Evolutionary conservation across 202 grass and related monocot genomes (phyloP), one percentile per base, ranked within the genome.

Genomic region (Brachypodium distachyon): DNA sequence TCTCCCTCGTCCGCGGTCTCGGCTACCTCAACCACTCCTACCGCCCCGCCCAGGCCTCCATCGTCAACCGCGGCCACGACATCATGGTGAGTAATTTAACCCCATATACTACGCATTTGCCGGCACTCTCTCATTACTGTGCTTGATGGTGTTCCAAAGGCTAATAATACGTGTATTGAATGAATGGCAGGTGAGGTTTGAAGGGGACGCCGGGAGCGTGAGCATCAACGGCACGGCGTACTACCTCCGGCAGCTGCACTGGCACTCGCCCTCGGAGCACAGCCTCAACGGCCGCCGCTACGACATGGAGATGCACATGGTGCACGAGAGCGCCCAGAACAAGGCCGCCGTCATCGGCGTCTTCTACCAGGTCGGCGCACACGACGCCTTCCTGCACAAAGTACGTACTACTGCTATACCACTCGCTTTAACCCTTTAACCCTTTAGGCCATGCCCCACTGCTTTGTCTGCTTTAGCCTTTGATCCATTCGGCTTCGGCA

Each of bases 21-120:
- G 89, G 93, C 31, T 67, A 48, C 42, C 71, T 96, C 21, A 6
- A 36, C 55, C 41, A 88, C 31, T 64, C 79, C 34, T 96, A 96
- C 80, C 63, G 36, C 38, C 27, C 87, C 14, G 53, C 61, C 31
- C 13, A 76, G 4, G 90, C 87, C 5, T 61, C 68, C 37, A 55
- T 97, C 63, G 80, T 84, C 77, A 97, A 97, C 73, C 89, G 93
- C 46, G 93, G 93, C 72, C 93, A 97, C 60, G 93, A 97, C 41
- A 84, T 93, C 62, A 89, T 87, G 86, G 87, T 90, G 27, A n/a
- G 27, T 7, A 12, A n/a, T n/a, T n/a, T n/a, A n/a, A n/a, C n/a
- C n/a, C n/a, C n/a, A n/a, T n/a, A n/a, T n/a, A n/a, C n/a, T n/a
- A n/a, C n/a, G n/a, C n/a, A n/a, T n/a, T n/a, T n/a, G n/a, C n/a